Evolutionary conservation across 192 early-diverging fungal genomes (phyloP), one percentile per base, ranked within the genome.

Genomic region (Entomortierella beljakovae): DNA sequence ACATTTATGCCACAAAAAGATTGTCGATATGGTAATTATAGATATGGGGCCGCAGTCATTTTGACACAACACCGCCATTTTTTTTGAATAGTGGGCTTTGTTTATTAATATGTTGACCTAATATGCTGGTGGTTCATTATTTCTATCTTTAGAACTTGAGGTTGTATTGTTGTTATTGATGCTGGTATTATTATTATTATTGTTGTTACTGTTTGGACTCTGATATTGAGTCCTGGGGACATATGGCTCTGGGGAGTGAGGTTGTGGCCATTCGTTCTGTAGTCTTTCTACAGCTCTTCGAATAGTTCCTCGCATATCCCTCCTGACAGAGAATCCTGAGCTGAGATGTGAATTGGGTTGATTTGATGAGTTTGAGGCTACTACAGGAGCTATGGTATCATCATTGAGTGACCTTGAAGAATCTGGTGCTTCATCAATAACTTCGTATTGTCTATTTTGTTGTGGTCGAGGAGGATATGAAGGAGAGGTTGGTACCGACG

Each of bases 191-290:
- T 11, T 5, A 10, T 2, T 4, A 15, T 20, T 20, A 46, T 4
- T 46, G 15, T 15, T 46, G 15, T 46, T 15, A 46, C 15, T 15
- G 15, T 46, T 16, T 20, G 2, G 25, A 46, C 40, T 38, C 23
- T 25, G 48, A 10, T 77, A 77, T 26, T 77, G 73, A 29, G 65
- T 68, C 13, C 61, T 55, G 6, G 66, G 73, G 23, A 68, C 53
- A 61, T 74, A 74, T n/a, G 66, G 28, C n/a, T 35, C 28, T 16
- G 54, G 20, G 8, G 32, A 7, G 4, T 32, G 57, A 46, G 35
- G 51, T 20, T 79, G 75, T 13, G 75, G 75, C 75, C 75, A 79
- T 26, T 79, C 75, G 20, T 70, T 68, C 33, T 79, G 75, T 3
- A 79, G 57, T 10, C 75, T 64, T 22, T 79, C 67, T 18, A 79